phyloP scores from a whole-genome alignment of 2,329 filamentous ascomycete species.

The Biscogniauxia marginata region DNA sequence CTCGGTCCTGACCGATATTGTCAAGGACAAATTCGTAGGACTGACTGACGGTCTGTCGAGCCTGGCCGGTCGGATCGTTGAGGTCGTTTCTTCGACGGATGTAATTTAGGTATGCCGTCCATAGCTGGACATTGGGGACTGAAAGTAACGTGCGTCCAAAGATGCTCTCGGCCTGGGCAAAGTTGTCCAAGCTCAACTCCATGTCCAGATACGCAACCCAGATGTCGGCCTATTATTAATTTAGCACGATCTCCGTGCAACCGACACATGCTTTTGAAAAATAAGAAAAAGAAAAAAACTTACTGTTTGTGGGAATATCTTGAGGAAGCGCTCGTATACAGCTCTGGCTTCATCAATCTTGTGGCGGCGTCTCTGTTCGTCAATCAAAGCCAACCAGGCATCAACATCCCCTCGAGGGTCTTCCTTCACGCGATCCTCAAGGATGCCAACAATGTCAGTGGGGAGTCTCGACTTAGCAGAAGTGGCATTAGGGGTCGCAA shows the following conservation, averaged over 20 bases:
- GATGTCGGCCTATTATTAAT: conserved; percentile 71
- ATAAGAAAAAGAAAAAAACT: conserved; percentile 41
- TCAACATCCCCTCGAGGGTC: conserved; percentile 91
- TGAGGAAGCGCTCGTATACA: conserved; percentile 82
- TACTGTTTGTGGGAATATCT: conserved; percentile 87
- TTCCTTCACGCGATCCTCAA: conserved; percentile 89
- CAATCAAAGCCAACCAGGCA: conserved; percentile 85
- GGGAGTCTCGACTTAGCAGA: conserved; percentile 40
- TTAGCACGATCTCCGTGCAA: conserved; percentile 35
- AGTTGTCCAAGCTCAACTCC: conserved; percentile 84
- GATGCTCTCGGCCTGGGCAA: conserved; percentile 75
- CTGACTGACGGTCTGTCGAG: conserved; percentile 75
- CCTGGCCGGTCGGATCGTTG: conserved; percentile 73
- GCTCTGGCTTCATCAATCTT: conserved; percentile 78
- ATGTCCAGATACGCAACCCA: conserved; percentile 89
- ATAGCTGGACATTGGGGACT: conserved; percentile 81
- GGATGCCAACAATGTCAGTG: conserved; percentile 71
- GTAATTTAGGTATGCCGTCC: conserved; percentile 93
- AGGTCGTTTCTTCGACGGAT: conserved; percentile 89
- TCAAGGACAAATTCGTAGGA: conserved; percentile 92
- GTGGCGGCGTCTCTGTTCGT: conserved; percentile 77
- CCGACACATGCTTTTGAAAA: too few species aligned
- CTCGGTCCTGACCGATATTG: conserved; percentile 86
- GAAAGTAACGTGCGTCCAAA: conserved; percentile 77
- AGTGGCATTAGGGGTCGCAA: conserved; percentile 5